Conservation (phyloP, 2,329 filamentous ascomycete genomes). For the Exophiala phaeomuriformis region DNA sequence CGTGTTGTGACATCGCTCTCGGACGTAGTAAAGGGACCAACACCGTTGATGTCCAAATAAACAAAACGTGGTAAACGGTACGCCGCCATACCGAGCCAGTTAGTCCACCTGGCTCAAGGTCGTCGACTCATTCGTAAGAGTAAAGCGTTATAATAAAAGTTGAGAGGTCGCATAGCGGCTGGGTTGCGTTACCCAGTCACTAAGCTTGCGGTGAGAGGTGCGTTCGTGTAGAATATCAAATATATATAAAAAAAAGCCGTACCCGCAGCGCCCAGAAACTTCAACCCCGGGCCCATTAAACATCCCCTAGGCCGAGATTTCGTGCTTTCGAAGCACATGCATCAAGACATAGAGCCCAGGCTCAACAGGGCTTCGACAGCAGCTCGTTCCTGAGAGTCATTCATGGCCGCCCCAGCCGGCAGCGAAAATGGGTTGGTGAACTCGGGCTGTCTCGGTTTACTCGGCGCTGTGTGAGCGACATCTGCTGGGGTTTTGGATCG, state of each 20-base stretch:
- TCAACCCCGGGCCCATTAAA: too few species aligned
- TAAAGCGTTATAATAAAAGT: constrained; percentile 19
- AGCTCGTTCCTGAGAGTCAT: constrained; percentile 39
- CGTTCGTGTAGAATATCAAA: background rate
- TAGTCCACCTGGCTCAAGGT: constrained; percentile 22
- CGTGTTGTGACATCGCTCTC: too few species aligned
- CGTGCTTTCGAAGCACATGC: constrained; percentile 1
- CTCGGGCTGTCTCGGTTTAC: constrained; percentile 36
- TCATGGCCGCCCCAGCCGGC: constrained; percentile 31
- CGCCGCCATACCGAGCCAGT: constrained; percentile 23
- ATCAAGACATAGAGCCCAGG: constrained; percentile 42
- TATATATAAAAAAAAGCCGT: too few species aligned
- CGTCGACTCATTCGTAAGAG: constrained; percentile 20
- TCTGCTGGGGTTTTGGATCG: constrained; percentile 22
- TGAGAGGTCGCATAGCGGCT: background rate
- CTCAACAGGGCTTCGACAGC: constrained; percentile 44
- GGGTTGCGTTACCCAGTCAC: constrained; percentile 5
- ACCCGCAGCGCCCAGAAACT: too few species aligned
- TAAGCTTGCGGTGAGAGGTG: constrained; percentile 3
- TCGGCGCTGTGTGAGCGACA: constrained; percentile 33
- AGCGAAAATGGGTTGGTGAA: constrained; percentile 29
- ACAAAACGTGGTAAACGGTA: constrained; percentile 8
- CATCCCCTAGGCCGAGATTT: background rate
- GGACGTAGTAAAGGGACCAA: too few species aligned
- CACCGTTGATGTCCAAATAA: background rate